Evolutionary conservation across 2,329 filamentous ascomycete species (phyloP), one percentile per base, ranked within the genome.

Genomic region (Bipolaris cookei): DNA sequence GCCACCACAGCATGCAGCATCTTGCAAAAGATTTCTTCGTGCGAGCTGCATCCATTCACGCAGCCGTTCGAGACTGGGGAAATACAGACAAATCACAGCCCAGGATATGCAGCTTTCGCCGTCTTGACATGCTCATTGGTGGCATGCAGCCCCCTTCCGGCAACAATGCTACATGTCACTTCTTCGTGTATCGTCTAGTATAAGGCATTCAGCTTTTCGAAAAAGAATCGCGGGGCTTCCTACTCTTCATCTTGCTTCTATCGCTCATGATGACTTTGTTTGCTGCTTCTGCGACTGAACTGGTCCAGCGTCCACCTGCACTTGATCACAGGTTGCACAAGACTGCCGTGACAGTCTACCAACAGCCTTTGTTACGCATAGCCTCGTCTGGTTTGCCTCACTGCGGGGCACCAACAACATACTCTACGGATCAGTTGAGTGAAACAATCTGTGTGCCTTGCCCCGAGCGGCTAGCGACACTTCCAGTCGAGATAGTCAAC

Each of bases 401-500:
- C 34, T 39, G 30, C 43, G 35, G 34, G 42, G 49, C 30, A 43
- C 37, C 54, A 20, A 21, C n/a, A 3, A 30, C 34, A 34, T 46
- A 35, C 34, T 30, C 35, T 42, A 34, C 34, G 30, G 37, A 6
- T 34, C 46, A 23, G 4, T 23, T 51, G 18, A 39, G 30, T 30
- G 38, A 28, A n/a, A 39, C 34, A 21, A 13, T n/a, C 28, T n/a
- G 25, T 43, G 25, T 37, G 10, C 37, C 51, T 21, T 51, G 56
- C 7, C 35, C 51, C 23, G 68, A 55, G 62, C 59, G 49, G 14
- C 25, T 74, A 21, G 69, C 72, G 44, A 55, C 53, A 1, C 56
- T 75, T 6, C 72, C 72, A 25, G 51, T 64, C 41, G 72, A 75
- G 50, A 61, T 75, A 47, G 20, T 66, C 42, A 62, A 68, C 45